Evolutionary conservation across 768 basidiomycete genomes (phyloP).

Genomic region (Psilocybe subaeruginosa): DNA sequence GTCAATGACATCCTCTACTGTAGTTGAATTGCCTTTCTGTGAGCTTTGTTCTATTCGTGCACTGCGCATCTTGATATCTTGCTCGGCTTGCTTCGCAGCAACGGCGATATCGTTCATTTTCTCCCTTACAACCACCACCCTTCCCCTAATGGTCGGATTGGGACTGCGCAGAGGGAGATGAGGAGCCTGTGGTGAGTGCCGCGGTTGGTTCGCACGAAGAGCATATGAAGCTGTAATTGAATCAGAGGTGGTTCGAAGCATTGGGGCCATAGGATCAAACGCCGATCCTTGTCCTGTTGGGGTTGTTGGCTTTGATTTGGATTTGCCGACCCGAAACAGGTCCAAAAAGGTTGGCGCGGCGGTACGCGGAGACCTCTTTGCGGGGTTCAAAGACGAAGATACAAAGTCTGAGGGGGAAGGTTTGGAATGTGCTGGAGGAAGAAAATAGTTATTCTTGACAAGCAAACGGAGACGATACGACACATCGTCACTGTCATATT

Average conservation of each 20-base stretch:
- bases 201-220: conserved; percentile 35
- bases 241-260: conserved; percentile 68
- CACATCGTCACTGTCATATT: conserved; percentile 75
- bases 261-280: conserved; percentile 43
- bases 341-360: conserved; percentile 66
- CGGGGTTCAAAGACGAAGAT: conserved; percentile 33
- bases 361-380: conserved; percentile 48
- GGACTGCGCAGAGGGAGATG: conserved; percentile 32
- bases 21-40: conserved; percentile 37
- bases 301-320: conserved; percentile 65
- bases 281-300: conserved; percentile 40
- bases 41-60: conserved; percentile 48
- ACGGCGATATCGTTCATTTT: conserved; percentile 70
- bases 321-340: conserved; percentile 69
- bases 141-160: conserved; percentile 40
- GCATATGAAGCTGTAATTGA: conserved; percentile 50
- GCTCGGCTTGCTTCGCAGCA: conserved; percentile 78
- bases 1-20: conserved; percentile 68
- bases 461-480: conserved; percentile 83
- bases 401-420: conserved; percentile 72
- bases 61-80: conserved; percentile 64
- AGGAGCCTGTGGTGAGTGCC: conserved; percentile 38
- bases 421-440: conserved; percentile 86
- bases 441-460: conserved; percentile 87
- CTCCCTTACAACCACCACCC: conserved; percentile 85